phyloP scores from a whole-genome alignment of 2,329 filamentous ascomycete genomes.

The Metarhizium album region DNA sequence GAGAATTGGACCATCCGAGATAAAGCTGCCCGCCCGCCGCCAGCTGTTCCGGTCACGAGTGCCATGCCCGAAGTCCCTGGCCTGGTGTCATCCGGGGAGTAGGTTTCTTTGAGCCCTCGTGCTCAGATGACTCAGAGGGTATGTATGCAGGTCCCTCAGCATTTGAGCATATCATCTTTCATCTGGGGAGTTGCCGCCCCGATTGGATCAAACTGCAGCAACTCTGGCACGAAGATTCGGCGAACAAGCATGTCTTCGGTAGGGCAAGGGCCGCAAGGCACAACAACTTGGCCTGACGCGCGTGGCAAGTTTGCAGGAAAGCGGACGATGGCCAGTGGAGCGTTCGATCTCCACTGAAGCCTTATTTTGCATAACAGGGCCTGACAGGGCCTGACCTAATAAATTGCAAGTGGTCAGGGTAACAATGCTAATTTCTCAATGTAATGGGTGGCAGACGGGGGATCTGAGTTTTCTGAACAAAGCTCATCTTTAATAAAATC shows the following conservation, averaged over 20 bases:
- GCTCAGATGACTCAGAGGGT: constrained; percentile 1
- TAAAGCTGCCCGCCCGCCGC: constrained; percentile 3
- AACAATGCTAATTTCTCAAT: neutral
- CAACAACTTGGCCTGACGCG: neutral
- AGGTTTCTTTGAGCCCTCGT: neutral
- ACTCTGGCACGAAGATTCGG: neutral
- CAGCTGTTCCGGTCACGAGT: constrained; percentile 8
- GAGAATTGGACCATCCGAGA: constrained; percentile 24
- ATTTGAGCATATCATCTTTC: constrained; percentile 2
- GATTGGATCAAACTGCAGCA: constrained; percentile 1
- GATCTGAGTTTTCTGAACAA: neutral
- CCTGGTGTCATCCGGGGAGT: constrained; percentile 1
- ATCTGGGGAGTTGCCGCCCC: neutral
- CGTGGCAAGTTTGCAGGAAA: constrained; percentile 3
- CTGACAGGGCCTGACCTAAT: neutral
- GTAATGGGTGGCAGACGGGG: neutral
- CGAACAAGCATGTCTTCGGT: neutral
- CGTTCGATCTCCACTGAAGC: neutral
- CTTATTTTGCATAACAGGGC: too few relatives aligned
- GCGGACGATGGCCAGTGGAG: neutral
- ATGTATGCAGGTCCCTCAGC: constrained; percentile 3
- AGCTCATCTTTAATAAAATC: neutral
- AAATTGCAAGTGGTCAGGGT: neutral
- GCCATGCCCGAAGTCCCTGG: constrained; percentile 3
- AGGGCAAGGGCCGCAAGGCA: too few relatives aligned